phyloP scores from a whole-genome alignment of 176 grass and related monocot species.

The Dactylis glomerata region DNA sequence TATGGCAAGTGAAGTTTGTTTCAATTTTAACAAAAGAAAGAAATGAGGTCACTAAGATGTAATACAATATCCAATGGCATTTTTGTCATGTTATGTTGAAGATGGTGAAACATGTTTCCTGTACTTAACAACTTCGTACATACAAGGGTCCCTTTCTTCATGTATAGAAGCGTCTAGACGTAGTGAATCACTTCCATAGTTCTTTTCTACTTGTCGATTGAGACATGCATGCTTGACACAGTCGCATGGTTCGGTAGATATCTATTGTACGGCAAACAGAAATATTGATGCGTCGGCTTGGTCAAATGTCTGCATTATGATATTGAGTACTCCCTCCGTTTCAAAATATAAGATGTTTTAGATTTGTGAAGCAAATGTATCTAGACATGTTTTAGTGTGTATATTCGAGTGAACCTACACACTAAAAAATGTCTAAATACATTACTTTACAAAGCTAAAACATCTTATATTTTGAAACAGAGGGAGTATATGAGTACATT shows the following conservation, averaged over 20 bases:
- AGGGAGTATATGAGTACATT: neutral
- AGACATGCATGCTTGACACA: neutral
- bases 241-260: neutral
- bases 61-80: neutral
- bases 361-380: too few relatives aligned
- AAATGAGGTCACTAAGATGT: neutral
- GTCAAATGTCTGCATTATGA: neutral
- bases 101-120: neutral
- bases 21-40: neutral
- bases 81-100: neutral
- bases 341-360: too few relatives aligned
- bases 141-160: neutral
- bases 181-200: neutral
- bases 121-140: neutral
- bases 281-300: neutral
- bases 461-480: too few relatives aligned
- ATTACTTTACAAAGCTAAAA: too few relatives aligned
- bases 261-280: neutral
- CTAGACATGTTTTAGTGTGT: too few relatives aligned
- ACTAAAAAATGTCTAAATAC: too few relatives aligned
- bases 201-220: neutral
- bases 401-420: too few relatives aligned
- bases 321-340: too few relatives aligned
- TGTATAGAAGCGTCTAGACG: neutral
- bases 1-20: neutral